Percentiles rank a stretch among this genome's conserved stretches.
These are phyloP conservation scores for Hanseniaspora pseudoguilliermondii DNA, from an alignment of 805 yeast genomes.

Conservation along the genomic window DNA sequence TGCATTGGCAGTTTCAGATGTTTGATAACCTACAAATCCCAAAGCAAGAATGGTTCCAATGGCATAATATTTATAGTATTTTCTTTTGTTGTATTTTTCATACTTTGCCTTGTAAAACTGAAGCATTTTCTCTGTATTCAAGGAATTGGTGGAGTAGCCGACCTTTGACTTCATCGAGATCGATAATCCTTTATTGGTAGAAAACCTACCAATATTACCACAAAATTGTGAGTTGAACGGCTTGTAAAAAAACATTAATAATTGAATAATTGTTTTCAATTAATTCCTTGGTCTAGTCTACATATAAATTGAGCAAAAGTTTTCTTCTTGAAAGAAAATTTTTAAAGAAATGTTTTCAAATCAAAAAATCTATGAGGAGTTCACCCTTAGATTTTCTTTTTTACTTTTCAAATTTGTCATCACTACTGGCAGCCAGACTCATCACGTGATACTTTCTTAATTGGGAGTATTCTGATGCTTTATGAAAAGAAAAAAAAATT, in stretches of 20 bases:
- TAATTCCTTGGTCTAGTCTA: not conserved
- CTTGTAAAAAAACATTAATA: not conserved
- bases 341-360: no score
- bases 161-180: not conserved
- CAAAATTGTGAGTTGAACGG: not conserved
- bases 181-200: not conserved
- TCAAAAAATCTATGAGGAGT: no score
- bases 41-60: slow-evolving; percentile 42
- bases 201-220: not conserved
- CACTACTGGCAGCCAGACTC: no score
- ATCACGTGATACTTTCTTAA: no score
- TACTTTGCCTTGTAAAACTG: slow-evolving; percentile 3
- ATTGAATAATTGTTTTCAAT: not conserved
- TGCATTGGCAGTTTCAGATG: slow-evolving; percentile 18
- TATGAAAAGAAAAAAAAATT: no score
- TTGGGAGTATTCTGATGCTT: no score
- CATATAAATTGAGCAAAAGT: no score
- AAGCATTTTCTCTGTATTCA: not conserved
- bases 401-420: no score
- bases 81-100: slow-evolving; percentile 9
- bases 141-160: not conserved
- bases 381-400: no score
- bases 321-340: no score
- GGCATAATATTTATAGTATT: slow-evolving; percentile 35
- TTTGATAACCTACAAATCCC: slow-evolving; percentile 14